A percentile compares a stretch with the other conserved stretches of the same genome.
Evolutionary conservation across 2,329 filamentous ascomycete genomes (phyloP).

Genomic region (Colletotrichum acutatum): DNA sequence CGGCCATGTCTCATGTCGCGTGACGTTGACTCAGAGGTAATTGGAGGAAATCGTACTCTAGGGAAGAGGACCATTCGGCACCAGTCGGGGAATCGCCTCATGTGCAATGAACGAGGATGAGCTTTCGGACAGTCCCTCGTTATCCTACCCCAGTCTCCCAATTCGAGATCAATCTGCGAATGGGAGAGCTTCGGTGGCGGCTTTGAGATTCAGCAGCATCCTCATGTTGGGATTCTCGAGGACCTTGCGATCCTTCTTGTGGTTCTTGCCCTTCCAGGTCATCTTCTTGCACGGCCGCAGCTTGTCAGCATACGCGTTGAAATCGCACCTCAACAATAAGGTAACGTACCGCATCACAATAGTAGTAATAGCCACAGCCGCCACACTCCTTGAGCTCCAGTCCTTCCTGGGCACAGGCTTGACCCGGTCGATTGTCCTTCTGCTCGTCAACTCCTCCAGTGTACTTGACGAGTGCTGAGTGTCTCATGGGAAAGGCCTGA

Average conservation of each 20-base stretch:
- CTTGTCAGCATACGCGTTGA: neutral
- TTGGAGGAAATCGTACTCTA: neutral
- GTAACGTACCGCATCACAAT: neutral
- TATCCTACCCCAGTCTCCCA: neutral
- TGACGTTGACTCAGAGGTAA: neutral
- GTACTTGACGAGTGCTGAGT: neutral
- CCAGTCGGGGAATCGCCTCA: neutral
- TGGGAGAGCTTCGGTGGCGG: neutral
- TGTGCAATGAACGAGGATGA: neutral
- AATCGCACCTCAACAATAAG: neutral
- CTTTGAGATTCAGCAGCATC: neutral
- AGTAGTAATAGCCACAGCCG: neutral
- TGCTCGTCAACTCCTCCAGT: neutral
- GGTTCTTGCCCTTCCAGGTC: neutral
- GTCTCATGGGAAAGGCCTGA: neutral
- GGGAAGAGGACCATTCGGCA: neutral
- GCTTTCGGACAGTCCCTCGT: neutral
- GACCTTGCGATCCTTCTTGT: neutral
- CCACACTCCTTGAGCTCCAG: neutral
- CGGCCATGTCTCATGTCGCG: slow-evolving; percentile 2
- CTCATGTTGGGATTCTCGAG: neutral
- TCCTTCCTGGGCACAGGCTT: neutral
- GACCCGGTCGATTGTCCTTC: neutral
- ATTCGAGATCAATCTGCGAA: neutral
- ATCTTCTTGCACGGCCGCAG: neutral